Evolutionary conservation across 257 asterid genomes (phyloP).

Genomic region (Penstemon davidsonii): DNA sequence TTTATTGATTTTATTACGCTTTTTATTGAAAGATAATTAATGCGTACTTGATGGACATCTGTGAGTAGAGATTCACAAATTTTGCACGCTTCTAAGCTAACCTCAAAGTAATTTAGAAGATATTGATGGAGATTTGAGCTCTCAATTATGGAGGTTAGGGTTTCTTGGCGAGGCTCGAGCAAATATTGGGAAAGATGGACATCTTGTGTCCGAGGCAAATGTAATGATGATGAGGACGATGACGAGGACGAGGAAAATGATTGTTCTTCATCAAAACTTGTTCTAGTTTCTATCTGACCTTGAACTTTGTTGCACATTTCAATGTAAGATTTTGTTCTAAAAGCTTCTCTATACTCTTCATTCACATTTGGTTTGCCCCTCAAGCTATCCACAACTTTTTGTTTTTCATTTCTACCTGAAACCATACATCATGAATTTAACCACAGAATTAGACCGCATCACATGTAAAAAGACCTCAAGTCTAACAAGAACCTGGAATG

Average conservation of each 20-base stretch:
- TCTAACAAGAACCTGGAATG: neutral
- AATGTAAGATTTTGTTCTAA: constrained; percentile 73
- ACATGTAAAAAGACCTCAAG: neutral
- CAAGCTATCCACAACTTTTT: constrained; percentile 29
- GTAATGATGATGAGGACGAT: constrained; percentile 32
- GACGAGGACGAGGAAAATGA: constrained; percentile 28
- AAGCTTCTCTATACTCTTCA: constrained; percentile 63
- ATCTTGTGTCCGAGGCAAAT: neutral
- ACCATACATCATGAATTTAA: neutral
- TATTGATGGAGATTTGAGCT: constrained; percentile 36
- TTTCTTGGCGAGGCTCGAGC: constrained; percentile 44
- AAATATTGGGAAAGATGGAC: constrained; percentile 28
- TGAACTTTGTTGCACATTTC: constrained; percentile 55
- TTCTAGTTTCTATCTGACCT: constrained; percentile 35
- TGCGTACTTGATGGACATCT: constrained; percentile 41
- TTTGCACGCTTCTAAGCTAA: constrained; percentile 52
- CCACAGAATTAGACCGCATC: neutral
- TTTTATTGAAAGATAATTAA: constrained; percentile 31
- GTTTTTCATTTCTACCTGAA: constrained; percentile 41
- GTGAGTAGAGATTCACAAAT: constrained; percentile 53
- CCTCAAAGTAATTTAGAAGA: constrained; percentile 46
- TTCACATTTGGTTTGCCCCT: constrained; percentile 42
- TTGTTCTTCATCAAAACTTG: constrained; percentile 21
- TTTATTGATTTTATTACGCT: constrained; percentile 30
- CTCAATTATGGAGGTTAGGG: constrained; percentile 30